A percentile compares a stretch with the other conserved stretches of the same genome.
Evolutionary conservation across 2,329 filamentous ascomycete species (phyloP).

Genomic region (Trichothecium sympodiale): DNA sequence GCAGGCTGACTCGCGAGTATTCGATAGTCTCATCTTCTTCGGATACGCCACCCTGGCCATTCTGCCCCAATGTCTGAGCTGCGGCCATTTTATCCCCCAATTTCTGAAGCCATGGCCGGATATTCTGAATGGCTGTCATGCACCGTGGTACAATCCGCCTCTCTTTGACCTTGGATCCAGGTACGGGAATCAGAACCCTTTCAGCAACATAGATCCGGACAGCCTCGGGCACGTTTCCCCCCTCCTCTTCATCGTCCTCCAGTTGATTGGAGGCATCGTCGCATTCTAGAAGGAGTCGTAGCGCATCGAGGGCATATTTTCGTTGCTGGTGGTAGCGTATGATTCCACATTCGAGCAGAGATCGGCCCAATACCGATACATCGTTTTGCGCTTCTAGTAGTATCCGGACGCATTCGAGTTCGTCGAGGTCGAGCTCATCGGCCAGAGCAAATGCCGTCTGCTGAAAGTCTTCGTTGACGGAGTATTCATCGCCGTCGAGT

Average conservation of each 20-base stretch:
- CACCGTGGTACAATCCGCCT: not conserved
- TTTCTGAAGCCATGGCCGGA: constrained; percentile 66
- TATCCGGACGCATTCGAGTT: constrained; percentile 69
- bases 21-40: constrained; percentile 70
- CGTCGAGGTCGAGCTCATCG: constrained; percentile 83
- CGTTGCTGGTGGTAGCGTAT: constrained; percentile 83
- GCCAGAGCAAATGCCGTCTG: constrained; percentile 72
- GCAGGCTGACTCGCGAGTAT: constrained; percentile 68
- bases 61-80: constrained; percentile 61
- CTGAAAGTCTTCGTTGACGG: constrained; percentile 78
- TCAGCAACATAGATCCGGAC: constrained; percentile 23
- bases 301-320: constrained; percentile 70
- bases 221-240: constrained; percentile 15
- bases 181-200: no score
- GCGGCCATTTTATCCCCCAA: constrained; percentile 68
- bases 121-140: constrained; percentile 52
- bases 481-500: constrained; percentile 62
- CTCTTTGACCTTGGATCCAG: no score
- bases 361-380: constrained; percentile 55
- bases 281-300: constrained; percentile 68
- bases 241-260: constrained; percentile 16
- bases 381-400: constrained; percentile 66
- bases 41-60: constrained; percentile 33
- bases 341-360: constrained; percentile 66
- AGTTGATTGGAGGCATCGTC: constrained; percentile 44